phyloP scores from a whole-genome alignment of 768 basidiomycete species.

The Podaxis sp. region DNA sequence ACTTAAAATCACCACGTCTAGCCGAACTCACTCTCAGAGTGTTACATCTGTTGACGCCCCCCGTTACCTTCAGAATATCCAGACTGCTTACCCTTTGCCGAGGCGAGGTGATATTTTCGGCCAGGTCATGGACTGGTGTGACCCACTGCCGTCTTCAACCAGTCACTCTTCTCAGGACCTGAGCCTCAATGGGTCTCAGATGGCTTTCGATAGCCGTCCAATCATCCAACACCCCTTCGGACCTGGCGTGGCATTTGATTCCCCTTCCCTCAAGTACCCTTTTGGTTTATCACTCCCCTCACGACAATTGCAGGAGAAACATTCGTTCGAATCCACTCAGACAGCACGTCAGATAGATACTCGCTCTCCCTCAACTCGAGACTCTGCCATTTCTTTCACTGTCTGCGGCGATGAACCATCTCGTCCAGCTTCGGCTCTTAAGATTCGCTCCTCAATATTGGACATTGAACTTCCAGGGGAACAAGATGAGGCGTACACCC shows the following conservation, averaged over 20 bases:
- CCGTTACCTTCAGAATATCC: constrained; percentile 27
- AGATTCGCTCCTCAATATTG: constrained; percentile 3
- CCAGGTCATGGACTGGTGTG: constrained; percentile 61
- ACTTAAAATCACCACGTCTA: constrained; percentile 27
- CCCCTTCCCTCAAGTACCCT: constrained; percentile 44
- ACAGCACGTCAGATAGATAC: constrained; percentile 60
- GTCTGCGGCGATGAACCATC: constrained; percentile 14
- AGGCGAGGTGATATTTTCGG: constrained; percentile 51
- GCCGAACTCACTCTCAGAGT: constrained; percentile 73
- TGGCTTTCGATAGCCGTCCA: constrained; percentile 6
- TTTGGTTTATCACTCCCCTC: constrained; percentile 40
- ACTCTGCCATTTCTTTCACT: constrained; percentile 16
- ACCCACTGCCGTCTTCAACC: constrained; percentile 14
- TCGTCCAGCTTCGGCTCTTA: constrained; percentile 26
- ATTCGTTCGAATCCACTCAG: constrained; percentile 79
- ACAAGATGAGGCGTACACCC: constrained; percentile 20
- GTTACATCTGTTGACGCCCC: constrained; percentile 69
- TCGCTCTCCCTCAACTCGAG: constrained; percentile 11
- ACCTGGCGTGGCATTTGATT: constrained; percentile 54
- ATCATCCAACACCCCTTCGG: constrained; percentile 60
- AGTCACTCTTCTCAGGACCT: constrained; percentile 13
- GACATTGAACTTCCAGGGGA: constrained; percentile 11
- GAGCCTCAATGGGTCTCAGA: constrained; percentile 7
- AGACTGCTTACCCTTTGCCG: constrained; percentile 21
- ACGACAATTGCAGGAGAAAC: constrained; percentile 73